Base-by-base conservation (phyloP, 768 basidiomycete species). In the Kwoniella sp. region DNA sequence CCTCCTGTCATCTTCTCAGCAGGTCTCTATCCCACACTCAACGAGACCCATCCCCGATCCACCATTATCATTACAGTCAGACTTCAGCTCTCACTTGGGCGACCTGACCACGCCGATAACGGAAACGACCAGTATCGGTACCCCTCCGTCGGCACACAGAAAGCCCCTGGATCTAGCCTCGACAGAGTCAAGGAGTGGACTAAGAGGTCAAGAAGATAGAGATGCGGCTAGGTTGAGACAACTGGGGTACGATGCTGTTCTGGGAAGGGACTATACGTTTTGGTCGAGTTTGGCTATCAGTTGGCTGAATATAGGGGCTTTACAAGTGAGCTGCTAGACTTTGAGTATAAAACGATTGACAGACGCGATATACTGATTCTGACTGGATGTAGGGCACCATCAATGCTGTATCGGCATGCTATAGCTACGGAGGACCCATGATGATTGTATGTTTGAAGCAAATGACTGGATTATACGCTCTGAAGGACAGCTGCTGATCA, bases 261-360 rank as follows among this genome's bases (percentile, higher is more conserved):
- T 81, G 9, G 79, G 79, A 1, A 51, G 79, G 63, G 76, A 81
- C 65, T 79, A 79, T 63, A 77, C 73, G 4, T 79, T 81, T 38
- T 81, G 79, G 79, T 70, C 74, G 2, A 77, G 76, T 68, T 62
- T 81, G 55, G 52, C 69, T 25, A 77, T 81, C 38, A 65, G 65
- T 34, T 77, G 70, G 63, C 56, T 77, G 47, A 78, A 78, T 54
- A 79, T 81, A 38, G 79, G 79, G 5, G 71, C 72, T 62, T 64
- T 75, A 53, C 74, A 67, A 63, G 64, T 70, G 52, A 58, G 63
- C 29, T 9, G 20, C 11, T 52, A 11, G 51, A 2, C 9, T 52
- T 2, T 25, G 22, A 52, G 5, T 12, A 26, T 15, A 26, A 17
- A 9, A 3, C 20, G 11, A 3, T 9, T 3, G 8, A 11, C 4